A percentile compares a stretch with the other conserved stretches of the same genome.
Evolutionary conservation across 371 early-diverging fungal species (phyloP).

Genomic region (Mucor sp.): DNA sequence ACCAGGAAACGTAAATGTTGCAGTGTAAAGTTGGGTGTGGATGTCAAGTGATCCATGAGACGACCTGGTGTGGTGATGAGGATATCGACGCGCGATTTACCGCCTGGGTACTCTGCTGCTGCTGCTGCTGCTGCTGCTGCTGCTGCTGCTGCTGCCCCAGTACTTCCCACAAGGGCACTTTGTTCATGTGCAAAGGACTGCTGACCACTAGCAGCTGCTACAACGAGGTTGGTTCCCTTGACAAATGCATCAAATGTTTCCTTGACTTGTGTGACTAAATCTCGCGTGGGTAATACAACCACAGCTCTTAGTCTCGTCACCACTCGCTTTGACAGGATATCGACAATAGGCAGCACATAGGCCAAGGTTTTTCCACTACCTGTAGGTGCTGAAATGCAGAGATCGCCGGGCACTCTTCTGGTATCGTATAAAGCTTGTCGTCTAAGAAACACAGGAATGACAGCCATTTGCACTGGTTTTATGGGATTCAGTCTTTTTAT

Average conservation of each 20-base stretch:
- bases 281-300: slow-evolving; percentile 89
- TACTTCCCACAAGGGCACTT: slow-evolving; percentile 58
- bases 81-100: slow-evolving; percentile 83
- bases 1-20: slow-evolving; percentile 88
- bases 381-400: slow-evolving; percentile 95
- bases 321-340: slow-evolving; percentile 67
- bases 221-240: slow-evolving; percentile 73
- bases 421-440: slow-evolving; percentile 56
- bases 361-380: slow-evolving; percentile 98
- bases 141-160: too few relatives aligned
- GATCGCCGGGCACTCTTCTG: slow-evolving; percentile 65
- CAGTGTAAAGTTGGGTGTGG: slow-evolving; percentile 87
- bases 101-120: slow-evolving; percentile 39
- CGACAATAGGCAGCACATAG: slow-evolving; percentile 95
- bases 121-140: too few relatives aligned
- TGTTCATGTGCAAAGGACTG: slow-evolving; percentile 83
- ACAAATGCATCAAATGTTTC: slow-evolving; percentile 79
- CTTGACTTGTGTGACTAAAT: slow-evolving; percentile 85
- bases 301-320: slow-evolving; percentile 83
- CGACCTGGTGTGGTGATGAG: slow-evolving; percentile 96
- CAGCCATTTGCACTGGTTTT: slow-evolving; percentile 88
- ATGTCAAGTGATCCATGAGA: slow-evolving; percentile 85
- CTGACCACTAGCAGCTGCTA: slow-evolving; percentile 76
- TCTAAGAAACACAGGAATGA: slow-evolving; percentile 78
- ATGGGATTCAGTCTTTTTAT: too few relatives aligned